Conservation (phyloP, 2,329 filamentous ascomycete species). For the Pseudophaeomoniella oleicola region DNA sequence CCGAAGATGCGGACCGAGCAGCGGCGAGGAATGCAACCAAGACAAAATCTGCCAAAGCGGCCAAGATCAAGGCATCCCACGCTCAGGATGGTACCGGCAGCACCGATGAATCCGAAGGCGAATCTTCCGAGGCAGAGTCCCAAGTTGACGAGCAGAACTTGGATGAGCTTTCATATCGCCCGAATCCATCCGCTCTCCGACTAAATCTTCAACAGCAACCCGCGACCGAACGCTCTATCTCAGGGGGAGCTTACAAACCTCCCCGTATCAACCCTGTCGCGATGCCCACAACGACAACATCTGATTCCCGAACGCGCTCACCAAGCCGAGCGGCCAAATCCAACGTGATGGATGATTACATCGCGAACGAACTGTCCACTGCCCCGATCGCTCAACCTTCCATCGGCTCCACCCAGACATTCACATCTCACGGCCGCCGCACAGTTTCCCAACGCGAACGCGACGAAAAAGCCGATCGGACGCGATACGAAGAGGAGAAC, state of each 20-base stretch:
- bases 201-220: constrained; percentile 11
- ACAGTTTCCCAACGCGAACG: constrained; percentile 61
- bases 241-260: constrained; percentile 61
- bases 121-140: constrained; percentile 25
- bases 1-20: constrained; percentile 53
- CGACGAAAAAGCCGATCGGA: constrained; percentile 61
- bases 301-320: constrained; percentile 39
- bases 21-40: constrained; percentile 16
- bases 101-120: constrained; percentile 22
- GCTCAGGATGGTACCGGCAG: constrained; percentile 12
- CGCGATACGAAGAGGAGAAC: constrained; percentile 83
- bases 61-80: constrained; percentile 13
- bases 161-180: constrained; percentile 48
- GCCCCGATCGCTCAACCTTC: constrained; percentile 75
- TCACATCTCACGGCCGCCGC: constrained; percentile 62
- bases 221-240: constrained; percentile 12
- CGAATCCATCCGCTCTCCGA: constrained; percentile 37
- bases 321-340: constrained; percentile 52
- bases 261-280: constrained; percentile 76
- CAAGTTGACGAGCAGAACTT: constrained; percentile 25
- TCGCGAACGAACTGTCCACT: constrained; percentile 66
- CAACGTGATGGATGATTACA: constrained; percentile 80
- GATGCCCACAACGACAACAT: constrained; percentile 47
- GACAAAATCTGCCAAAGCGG: constrained; percentile 11
- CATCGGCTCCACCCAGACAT: constrained; percentile 64